phyloP scores from a whole-genome alignment of 176 grass and related monocot species.

The Aegilops tauschii region DNA sequence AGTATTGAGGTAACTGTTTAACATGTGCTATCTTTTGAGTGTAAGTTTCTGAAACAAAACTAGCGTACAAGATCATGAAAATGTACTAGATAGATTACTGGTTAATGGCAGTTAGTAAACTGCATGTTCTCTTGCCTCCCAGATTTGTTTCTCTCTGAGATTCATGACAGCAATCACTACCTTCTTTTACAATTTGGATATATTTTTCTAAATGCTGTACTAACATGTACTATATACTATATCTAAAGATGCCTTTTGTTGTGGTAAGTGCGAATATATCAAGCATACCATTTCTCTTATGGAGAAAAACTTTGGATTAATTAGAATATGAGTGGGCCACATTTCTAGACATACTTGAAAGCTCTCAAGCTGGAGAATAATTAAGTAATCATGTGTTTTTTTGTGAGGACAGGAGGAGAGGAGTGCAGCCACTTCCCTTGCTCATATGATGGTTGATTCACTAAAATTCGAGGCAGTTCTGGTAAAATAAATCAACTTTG shows the following conservation, averaged over 20 bases:
- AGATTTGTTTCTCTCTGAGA: no score
- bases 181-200: not conserved
- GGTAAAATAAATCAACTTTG: constrained; percentile 45
- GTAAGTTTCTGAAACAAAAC: not conserved
- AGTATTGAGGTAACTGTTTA: constrained; percentile 69
- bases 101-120: not conserved
- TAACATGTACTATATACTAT: constrained; percentile 4
- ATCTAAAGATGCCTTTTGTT: not conserved
- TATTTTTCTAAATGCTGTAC: not conserved
- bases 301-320: not conserved
- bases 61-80: not conserved
- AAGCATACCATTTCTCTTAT: not conserved
- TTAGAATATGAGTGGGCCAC: not conserved
- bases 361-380: constrained; percentile 27
- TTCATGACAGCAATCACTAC: not conserved
- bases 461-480: constrained; percentile 86
- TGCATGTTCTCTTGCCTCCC: not conserved
- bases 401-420: constrained; percentile 69
- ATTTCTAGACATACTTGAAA: not conserved
- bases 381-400: not conserved
- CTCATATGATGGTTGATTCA: constrained; percentile 75
- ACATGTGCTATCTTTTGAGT: not conserved
- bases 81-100: not conserved
- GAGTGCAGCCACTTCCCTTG: constrained; percentile 60
- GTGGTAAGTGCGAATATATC: not conserved